phyloP scores from a whole-genome alignment of 2,329 filamentous ascomycete species.

The Aureobasidium sp. region DNA sequence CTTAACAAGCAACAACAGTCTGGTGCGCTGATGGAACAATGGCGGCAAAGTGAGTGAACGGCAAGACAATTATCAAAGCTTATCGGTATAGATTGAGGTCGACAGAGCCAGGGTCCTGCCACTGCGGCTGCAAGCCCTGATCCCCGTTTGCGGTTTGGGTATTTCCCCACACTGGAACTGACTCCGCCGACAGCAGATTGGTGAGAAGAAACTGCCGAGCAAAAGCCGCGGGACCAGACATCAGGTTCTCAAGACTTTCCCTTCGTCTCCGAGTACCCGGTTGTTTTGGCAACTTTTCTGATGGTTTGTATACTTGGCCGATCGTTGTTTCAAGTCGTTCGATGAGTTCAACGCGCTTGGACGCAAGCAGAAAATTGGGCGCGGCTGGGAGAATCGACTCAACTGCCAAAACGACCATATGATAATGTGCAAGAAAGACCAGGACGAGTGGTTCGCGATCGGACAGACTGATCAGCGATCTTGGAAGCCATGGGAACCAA shows the following conservation, averaged over 20 bases:
- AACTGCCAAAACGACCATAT: slow-evolving; percentile 12
- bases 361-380: background rate
- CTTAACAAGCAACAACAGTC: background rate
- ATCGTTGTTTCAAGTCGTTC: slow-evolving; percentile 1
- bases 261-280: background rate
- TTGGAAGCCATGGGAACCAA: slow-evolving; percentile 10
- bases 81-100: background rate
- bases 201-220: background rate
- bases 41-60: background rate
- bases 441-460: slow-evolving; percentile 1
- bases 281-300: background rate
- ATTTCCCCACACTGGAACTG: background rate
- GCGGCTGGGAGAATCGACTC: slow-evolving; percentile 8
- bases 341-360: slow-evolving; percentile 4
- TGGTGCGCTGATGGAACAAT: background rate
- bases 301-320: background rate
- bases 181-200: background rate
- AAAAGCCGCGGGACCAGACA: slow-evolving; percentile 8
- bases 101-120: background rate
- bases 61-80: background rate
- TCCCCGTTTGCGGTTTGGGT: background rate
- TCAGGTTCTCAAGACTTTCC: background rate
- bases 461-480: background rate
- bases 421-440: slow-evolving; percentile 9
- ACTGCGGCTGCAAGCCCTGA: background rate